Evolutionary conservation across 768 basidiomycete species (phyloP), one percentile per base, ranked within the genome.

Genomic region (Brasilioporus rufonigricans): DNA sequence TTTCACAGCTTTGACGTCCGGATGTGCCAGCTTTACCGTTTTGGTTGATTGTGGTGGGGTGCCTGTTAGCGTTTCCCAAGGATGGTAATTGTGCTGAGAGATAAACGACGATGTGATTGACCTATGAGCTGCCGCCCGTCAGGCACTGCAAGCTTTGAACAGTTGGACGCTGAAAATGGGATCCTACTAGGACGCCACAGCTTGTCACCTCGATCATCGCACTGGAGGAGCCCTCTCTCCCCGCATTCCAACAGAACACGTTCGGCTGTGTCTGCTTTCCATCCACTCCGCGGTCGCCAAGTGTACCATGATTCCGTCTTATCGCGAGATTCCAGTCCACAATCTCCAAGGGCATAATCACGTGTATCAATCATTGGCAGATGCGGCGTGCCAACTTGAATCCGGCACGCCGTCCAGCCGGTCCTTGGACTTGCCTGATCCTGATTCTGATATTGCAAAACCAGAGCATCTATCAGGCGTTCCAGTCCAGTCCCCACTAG

Each of bases 1-100:
- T 50, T 54, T 58, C 53, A 60, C 53, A 46, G n/a, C 41, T 57
- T 39, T 35, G 23, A 16, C 29, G 57, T n/a, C 53, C 50, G 48
- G 58, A 52, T 35, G 40, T 52, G 46, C 39, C 27, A 27, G 14
- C 13, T 19, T 35, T 41, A 23, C 56, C 48, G 8, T 53, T 56
- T 65, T 55, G 5, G 50, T 21, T 12, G 21, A 9, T 11, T 55
- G 32, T 27, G 27, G 40, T 13, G 23, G 19, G 1, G 47, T 60
- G 52, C 52, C 48, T 62, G 31, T 21, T 19, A 36, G 18, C 35
- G 19, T 32, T 32, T 44, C 39, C 44, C 55, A 31, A 14, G 32
- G 40, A 43, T 24, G 46, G 52, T 5, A 54, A 48, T 35, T 4
- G 6, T 40, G 21, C 4, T 12, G 12, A 36, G 18, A 38, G 47